These are phyloP conservation scores for Leccinum pellstonianum DNA, from an alignment of 768 basidiomycete genomes.

Conservation along the genomic window DNA sequence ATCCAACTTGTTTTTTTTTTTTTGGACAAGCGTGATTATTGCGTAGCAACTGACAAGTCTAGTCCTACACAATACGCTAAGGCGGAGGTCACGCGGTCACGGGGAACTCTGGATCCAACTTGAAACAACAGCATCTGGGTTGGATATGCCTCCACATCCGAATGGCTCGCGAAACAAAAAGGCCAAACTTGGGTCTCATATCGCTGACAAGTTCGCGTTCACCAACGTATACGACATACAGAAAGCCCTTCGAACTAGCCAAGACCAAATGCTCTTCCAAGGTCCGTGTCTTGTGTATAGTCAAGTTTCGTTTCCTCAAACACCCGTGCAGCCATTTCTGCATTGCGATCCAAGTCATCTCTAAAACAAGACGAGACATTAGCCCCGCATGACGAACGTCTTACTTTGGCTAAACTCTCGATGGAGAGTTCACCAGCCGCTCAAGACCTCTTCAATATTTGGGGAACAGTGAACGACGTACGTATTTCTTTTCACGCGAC, in stretches of 20 bases:
- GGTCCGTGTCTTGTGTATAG: conserved; percentile 14
- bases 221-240: conserved; percentile 24
- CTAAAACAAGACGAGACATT: conserved; percentile 50
- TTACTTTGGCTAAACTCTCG: conserved; percentile 62
- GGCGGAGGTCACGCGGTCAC: too few species aligned
- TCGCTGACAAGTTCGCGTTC: conserved; percentile 15
- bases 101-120: too few species aligned
- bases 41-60: too few species aligned
- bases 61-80: too few species aligned
- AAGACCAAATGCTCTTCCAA: conserved; percentile 21
- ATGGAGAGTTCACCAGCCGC: conserved; percentile 55
- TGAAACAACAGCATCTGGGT: conserved; percentile 13
- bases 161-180: conserved; percentile 21
- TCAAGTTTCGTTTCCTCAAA: not conserved
- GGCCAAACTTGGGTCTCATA: conserved; percentile 17
- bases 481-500: conserved; percentile 15
- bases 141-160: conserved; percentile 17
- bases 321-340: conserved; percentile 39
- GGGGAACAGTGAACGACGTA: conserved; percentile 56
- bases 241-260: conserved; percentile 13
- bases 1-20: conserved; percentile 14
- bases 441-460: conserved; percentile 60
- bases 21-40: too few species aligned
- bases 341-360: conserved; percentile 56
- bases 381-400: conserved; percentile 55